phyloP scores from a whole-genome alignment of 2,329 filamentous ascomycete species.

The Sclerotinia spermophila region DNA sequence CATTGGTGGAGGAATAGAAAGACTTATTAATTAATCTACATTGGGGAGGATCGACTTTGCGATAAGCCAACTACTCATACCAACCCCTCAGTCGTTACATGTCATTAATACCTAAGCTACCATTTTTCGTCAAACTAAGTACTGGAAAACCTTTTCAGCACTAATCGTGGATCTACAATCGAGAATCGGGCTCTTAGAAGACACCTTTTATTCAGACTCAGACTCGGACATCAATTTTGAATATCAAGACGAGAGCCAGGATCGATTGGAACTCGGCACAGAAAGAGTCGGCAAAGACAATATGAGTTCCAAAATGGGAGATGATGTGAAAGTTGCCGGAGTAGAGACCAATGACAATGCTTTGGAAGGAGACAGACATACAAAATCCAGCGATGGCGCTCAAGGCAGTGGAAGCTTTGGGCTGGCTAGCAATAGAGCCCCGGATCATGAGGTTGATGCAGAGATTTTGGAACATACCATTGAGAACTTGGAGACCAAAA shows the following conservation, averaged over 20 bases:
- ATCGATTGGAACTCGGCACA: conserved; percentile 16
- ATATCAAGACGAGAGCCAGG: conserved; percentile 15
- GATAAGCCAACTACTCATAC: background rate
- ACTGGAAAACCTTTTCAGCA: background rate
- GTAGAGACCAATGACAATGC: conserved; percentile 24
- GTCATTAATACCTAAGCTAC: background rate
- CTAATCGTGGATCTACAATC: conserved; percentile 14
- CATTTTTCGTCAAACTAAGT: background rate
- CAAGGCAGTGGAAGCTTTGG: conserved; percentile 21
- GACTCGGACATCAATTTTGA: conserved; percentile 10
- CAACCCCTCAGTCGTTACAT: background rate
- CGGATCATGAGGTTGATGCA: conserved; percentile 23
- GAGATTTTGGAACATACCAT: conserved; percentile 43
- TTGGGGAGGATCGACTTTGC: background rate
- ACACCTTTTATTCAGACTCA: conserved; percentile 29
- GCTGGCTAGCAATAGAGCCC: conserved; percentile 16
- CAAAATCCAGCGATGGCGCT: conserved; percentile 29
- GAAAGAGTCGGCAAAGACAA: conserved; percentile 16
- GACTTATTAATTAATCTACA: conserved; percentile 28
- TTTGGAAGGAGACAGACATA: conserved; percentile 21
- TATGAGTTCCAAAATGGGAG: conserved; percentile 7
- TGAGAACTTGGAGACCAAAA: conserved; percentile 51
- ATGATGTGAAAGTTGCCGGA: conserved; percentile 21
- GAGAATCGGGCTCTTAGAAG: conserved; percentile 32
- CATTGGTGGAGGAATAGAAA: conserved; percentile 30